Conservation (phyloP, 495 filamentous ascomycete genomes). For the Geoglossum glabrum region DNA sequence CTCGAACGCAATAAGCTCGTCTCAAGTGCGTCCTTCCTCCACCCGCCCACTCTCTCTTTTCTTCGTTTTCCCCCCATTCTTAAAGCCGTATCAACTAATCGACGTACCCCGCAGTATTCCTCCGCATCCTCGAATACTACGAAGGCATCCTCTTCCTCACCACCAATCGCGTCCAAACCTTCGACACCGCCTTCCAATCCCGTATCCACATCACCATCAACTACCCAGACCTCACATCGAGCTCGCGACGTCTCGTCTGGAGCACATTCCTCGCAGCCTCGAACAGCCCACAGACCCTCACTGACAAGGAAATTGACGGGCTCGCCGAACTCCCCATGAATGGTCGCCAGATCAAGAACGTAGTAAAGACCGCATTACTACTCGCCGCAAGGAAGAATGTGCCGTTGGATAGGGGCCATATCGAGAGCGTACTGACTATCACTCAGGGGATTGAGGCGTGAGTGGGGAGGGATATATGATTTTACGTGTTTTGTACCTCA, state of each 20-base stretch:
- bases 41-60: background rate
- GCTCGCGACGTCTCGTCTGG: slow-evolving; percentile 22
- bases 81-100: background rate
- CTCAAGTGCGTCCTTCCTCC: slow-evolving; percentile 12
- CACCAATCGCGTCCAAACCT: slow-evolving; percentile 26
- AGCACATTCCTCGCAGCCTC: slow-evolving; percentile 18
- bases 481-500: too few relatives aligned
- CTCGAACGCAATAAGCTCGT: slow-evolving; percentile 3
- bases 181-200: slow-evolving; percentile 31
- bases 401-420: slow-evolving; percentile 21
- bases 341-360: slow-evolving; percentile 45
- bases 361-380: slow-evolving; percentile 33
- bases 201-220: slow-evolving; percentile 23
- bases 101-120: slow-evolving; percentile 18
- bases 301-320: slow-evolving; percentile 21
- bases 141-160: slow-evolving; percentile 31
- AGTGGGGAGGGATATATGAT: too few relatives aligned
- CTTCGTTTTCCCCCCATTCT: background rate
- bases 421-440: slow-evolving; percentile 22
- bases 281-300: slow-evolving; percentile 16
- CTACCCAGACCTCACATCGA: slow-evolving; percentile 18
- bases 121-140: slow-evolving; percentile 32
- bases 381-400: slow-evolving; percentile 20
- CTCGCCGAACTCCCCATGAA: slow-evolving; percentile 31
- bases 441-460: slow-evolving; percentile 1